Evolutionary conservation across 257 asterid genomes (phyloP), one percentile per base, ranked within the genome.

Genomic region (Nicotiana sylvestris): DNA sequence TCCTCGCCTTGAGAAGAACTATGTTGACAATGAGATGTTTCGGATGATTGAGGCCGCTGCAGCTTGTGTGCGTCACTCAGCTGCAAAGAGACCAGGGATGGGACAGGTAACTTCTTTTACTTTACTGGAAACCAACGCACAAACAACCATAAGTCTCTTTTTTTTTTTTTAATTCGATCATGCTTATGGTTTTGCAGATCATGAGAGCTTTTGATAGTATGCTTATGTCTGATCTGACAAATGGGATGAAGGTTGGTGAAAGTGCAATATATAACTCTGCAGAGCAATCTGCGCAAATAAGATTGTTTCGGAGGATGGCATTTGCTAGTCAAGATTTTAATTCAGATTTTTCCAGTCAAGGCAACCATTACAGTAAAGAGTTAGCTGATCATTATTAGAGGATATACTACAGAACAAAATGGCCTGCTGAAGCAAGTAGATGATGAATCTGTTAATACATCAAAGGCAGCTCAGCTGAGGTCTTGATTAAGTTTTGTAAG

Each of bases 21-120:
- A 87, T 21, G 90, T 88, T 9, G 89, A 78, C 16, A 85, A 81
- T 30, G 98, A 94, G 86, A 91, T 94, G 92, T 89, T 94, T 82
- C 88, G 84, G 49, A 72, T 93, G 87, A 89, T 93, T 32, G 96
- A 94, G 89, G 97, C 92, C 25, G 98, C 99, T 35, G 94, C 99
- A 78, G 97, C 95, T 84, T 96, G 99, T 60, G 94, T 94, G 79
- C 95, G 98, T 53, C 98, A 94, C 90, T 96, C 97, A 66, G 84
- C 98, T 6, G 74, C 93, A 11, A 94, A 92, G 83, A 91, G 99
- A 85, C 99, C 98, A 76, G 88, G 85, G 56, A 96, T 96, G 98
- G 95, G 97, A 81, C 98, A 94, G 93, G 99, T 94, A 82, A 87
- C 46, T 32, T 81, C 78, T 10, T 53, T 81, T 11, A 62, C 33